Conservation (phyloP, 1,284 basidiomycete species). For the Macrocybe sp. region DNA sequence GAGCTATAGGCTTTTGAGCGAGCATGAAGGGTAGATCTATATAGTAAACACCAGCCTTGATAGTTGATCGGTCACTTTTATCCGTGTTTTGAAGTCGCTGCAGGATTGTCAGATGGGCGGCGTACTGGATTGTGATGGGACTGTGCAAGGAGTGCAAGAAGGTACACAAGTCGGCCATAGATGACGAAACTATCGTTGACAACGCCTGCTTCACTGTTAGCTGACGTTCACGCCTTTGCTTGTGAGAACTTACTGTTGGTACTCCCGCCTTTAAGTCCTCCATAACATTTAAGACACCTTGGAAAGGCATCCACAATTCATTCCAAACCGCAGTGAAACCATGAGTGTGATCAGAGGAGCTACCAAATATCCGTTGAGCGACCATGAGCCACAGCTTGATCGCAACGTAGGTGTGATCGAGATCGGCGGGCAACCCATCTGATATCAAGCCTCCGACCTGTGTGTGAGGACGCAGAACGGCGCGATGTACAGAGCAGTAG, state of each 20-base stretch:
- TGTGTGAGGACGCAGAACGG: constrained; percentile 35
- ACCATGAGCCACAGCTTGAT: constrained; percentile 68
- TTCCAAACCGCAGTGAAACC: constrained; percentile 49
- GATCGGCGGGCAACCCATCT: constrained; percentile 45
- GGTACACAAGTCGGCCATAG: constrained; percentile 58
- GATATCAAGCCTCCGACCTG: constrained; percentile 25
- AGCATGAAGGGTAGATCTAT: neutral
- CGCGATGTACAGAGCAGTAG: constrained; percentile 45
- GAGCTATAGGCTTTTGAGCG: constrained; percentile 29
- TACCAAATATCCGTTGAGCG: constrained; percentile 28
- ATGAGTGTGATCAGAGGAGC: no score
- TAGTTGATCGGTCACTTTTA: constrained; percentile 35
- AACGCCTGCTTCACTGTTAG: constrained; percentile 38
- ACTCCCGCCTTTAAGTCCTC: constrained; percentile 40
- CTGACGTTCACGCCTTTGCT: neutral
- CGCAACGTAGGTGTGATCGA: constrained; percentile 62
- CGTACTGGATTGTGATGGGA: constrained; percentile 48
- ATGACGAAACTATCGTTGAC: constrained; percentile 49
- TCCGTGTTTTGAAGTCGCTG: constrained; percentile 42
- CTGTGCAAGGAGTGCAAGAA: constrained; percentile 55
- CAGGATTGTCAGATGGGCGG: constrained; percentile 43
- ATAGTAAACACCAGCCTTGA: constrained; percentile 36
- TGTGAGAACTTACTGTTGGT: constrained; percentile 35
- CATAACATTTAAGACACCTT: constrained; percentile 43
- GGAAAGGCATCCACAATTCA: constrained; percentile 68